Conservation (phyloP, 129 eudicot genomes). For the Cynara cardunculus region DNA sequence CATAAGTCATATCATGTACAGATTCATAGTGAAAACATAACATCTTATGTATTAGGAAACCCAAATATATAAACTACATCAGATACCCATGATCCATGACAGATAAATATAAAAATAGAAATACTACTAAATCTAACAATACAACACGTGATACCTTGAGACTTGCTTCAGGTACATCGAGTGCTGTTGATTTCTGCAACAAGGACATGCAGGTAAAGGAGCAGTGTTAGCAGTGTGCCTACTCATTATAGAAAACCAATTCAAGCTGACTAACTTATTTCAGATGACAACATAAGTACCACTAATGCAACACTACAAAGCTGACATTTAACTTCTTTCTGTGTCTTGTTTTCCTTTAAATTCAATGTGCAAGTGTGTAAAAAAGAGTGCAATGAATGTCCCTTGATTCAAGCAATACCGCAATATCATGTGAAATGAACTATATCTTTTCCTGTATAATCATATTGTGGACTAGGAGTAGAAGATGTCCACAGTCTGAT, state of each 20-base stretch:
- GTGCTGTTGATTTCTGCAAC: constrained; percentile 73
- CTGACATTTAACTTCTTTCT: background rate
- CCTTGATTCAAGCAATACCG: background rate
- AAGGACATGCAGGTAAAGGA: constrained; percentile 20
- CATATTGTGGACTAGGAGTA: background rate
- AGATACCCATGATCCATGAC: background rate
- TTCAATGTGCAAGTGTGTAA: background rate
- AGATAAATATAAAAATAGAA: background rate
- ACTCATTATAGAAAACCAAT: constrained; percentile 1
- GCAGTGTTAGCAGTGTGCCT: constrained; percentile 7
- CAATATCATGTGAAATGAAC: background rate
- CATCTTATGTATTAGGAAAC: background rate
- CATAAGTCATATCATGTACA: background rate
- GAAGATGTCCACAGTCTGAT: background rate
- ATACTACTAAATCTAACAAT: background rate
- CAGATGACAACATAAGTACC: background rate
- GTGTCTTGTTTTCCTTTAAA: background rate
- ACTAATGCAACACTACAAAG: background rate
- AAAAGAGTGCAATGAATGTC: background rate
- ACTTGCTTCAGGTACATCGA: constrained; percentile 78
- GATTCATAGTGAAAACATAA: background rate
- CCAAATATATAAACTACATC: background rate
- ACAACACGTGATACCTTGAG: constrained; percentile 64
- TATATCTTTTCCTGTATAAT: background rate
- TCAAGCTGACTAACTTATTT: background rate